These are phyloP conservation scores for Kalmanozyma brasiliensis DNA, from an alignment of 1,284 basidiomycete species.

Conservation along the genomic window DNA sequence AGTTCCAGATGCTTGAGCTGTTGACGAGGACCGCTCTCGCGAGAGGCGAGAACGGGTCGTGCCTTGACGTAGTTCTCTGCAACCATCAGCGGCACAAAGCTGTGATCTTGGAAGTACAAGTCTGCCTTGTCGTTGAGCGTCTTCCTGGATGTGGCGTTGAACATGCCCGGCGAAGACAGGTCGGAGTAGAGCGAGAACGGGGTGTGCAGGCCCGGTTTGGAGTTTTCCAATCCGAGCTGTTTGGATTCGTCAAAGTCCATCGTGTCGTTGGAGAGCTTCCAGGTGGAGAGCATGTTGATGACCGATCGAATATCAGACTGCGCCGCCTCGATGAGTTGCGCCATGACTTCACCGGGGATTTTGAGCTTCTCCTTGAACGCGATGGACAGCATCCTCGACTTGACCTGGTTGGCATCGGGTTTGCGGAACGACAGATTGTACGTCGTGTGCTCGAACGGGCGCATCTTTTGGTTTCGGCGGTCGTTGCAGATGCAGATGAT, in stretches of 20 bases:
- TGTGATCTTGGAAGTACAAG: conserved; percentile 93
- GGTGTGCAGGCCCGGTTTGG: conserved; percentile 78
- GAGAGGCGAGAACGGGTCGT: conserved; percentile 70
- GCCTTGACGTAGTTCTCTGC: conserved; percentile 75
- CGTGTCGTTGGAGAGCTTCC: conserved; percentile 71
- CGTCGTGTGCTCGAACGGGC: conserved; percentile 80
- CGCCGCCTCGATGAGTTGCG: conserved; percentile 86
- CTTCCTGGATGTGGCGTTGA: conserved; percentile 82
- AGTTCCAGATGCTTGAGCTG: conserved; percentile 80
- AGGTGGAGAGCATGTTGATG: conserved; percentile 97
- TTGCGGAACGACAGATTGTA: conserved; percentile 74
- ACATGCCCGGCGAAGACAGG: conserved; percentile 88
- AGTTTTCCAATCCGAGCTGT: conserved; percentile 80
- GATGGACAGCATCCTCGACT: conserved; percentile 79
- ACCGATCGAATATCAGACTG: conserved; percentile 97
- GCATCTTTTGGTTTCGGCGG: conserved; percentile 84
- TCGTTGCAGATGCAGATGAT: conserved; percentile 99
- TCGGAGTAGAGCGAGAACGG: conserved; percentile 74
- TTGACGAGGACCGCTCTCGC: conserved; percentile 19
- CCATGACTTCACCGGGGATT: conserved; percentile 86
- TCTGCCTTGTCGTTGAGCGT: conserved; percentile 92
- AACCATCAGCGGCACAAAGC: conserved; percentile 92
- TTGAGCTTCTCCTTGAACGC: conserved; percentile 78
- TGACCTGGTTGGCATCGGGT: conserved; percentile 52
- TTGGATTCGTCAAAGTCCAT: conserved; percentile 79